Evolutionary conservation across 1,284 basidiomycete genomes (phyloP).

Genomic region (Boletellus sp.): DNA sequence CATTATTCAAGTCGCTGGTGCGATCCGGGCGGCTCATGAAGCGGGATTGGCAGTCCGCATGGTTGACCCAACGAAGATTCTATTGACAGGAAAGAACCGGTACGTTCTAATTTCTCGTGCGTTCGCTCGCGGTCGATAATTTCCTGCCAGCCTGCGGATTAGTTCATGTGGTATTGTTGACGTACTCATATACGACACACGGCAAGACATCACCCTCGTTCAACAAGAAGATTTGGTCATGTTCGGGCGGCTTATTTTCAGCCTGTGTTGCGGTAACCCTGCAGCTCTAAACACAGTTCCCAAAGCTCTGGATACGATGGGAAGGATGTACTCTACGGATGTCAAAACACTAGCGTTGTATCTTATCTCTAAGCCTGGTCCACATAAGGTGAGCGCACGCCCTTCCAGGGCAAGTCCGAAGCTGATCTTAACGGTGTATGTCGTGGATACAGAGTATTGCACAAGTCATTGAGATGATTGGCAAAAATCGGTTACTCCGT

Average conservation of each 20-base stretch:
- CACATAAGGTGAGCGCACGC: conserved; percentile 47
- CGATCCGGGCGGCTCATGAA: conserved; percentile 84
- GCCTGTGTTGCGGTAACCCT: conserved; percentile 71
- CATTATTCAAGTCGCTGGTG: conserved; percentile 85
- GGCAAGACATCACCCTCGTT: conserved; percentile 54
- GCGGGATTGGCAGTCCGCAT: conserved; percentile 79
- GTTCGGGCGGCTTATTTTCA: conserved; percentile 83
- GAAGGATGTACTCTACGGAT: conserved; percentile 75
- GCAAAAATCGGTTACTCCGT: conserved; percentile 58
- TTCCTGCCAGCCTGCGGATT: conserved; percentile 59
- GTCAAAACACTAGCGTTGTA: conserved; percentile 79
- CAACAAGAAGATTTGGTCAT: conserved; percentile 89
- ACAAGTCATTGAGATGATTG: conserved; percentile 79
- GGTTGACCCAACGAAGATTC: conserved; percentile 84
- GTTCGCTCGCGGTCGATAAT: conserved; percentile 1
- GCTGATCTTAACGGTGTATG: background rate
- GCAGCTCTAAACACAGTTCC: conserved; percentile 62
- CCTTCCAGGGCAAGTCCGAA: background rate
- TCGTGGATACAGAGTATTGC: conserved; percentile 58
- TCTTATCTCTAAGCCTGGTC: conserved; percentile 71
- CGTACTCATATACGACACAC: conserved; percentile 73
- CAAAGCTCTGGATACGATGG: conserved; percentile 77
- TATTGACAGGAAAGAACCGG: conserved; percentile 90
- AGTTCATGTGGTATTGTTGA: conserved; percentile 84
- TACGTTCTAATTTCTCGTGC: conserved; percentile 29